phyloP scores from a whole-genome alignment of 345 rosid species.

The Nasturtium officinale region DNA sequence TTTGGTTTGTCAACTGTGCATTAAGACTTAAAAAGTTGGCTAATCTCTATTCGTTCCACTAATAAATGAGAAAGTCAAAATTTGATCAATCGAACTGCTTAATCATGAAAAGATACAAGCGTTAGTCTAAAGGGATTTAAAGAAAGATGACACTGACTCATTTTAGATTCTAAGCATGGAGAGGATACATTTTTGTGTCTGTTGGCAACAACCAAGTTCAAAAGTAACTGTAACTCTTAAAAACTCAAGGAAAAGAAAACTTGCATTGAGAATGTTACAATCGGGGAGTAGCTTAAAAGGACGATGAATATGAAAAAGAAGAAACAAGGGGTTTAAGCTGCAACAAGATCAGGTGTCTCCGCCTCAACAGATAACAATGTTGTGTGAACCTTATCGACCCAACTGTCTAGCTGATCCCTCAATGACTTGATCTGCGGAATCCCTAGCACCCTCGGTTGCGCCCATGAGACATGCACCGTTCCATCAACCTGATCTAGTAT shows the following conservation, averaged over 20 bases:
- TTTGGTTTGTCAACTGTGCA: neutral
- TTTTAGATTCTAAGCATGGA: neutral
- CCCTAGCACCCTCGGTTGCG: slow-evolving; percentile 97
- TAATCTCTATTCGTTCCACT: neutral
- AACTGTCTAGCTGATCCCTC: slow-evolving; percentile 77
- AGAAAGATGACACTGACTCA: neutral
- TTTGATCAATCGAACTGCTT: neutral
- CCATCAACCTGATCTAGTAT: slow-evolving; percentile 93
- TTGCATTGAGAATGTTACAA: slow-evolving; percentile 35
- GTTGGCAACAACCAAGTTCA: neutral
- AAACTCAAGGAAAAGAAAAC: neutral
- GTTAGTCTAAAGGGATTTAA: neutral
- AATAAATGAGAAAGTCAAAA: neutral
- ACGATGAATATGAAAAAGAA: neutral
- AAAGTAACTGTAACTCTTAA: slow-evolving; percentile 3
- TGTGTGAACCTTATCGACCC: slow-evolving; percentile 82
- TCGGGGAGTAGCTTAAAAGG: slow-evolving; percentile 30
- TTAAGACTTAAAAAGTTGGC: neutral
- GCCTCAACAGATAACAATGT: slow-evolving; percentile 87
- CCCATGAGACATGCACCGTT: slow-evolving; percentile 91
- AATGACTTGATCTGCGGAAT: slow-evolving; percentile 84
- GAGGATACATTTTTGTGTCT: neutral
- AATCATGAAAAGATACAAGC: neutral
- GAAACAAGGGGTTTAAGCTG: slow-evolving; percentile 45
- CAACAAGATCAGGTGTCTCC: slow-evolving; percentile 95